phyloP scores from a whole-genome alignment of 116 monocot species.

The Posidonia oceanica region DNA sequence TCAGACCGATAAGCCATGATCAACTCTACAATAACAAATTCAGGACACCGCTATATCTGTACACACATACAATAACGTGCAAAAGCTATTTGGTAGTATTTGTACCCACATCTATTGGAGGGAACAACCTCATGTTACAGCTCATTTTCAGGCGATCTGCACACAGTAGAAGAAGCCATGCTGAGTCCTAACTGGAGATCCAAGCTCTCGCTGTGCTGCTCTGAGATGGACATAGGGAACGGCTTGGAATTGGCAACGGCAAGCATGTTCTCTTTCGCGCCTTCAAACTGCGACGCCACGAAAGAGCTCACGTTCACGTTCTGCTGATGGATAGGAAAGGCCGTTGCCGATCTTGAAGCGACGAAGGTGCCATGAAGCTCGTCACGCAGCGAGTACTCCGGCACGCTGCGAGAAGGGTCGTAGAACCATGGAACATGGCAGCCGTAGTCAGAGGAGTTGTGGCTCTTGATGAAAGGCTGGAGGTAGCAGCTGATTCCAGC shows the following conservation, averaged over 20 bases:
- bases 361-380: not conserved
- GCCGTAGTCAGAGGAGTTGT: constrained; percentile 3
- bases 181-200: not conserved
- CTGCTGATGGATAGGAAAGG: not conserved
- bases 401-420: not conserved
- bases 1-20: no score
- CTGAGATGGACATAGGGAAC: not conserved
- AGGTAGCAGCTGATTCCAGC: constrained; percentile 30
- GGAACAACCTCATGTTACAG: no score
- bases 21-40: no score
- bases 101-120: no score
- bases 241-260: not conserved
- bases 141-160: no score
- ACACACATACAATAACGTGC: no score
- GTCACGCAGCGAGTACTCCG: not conserved
- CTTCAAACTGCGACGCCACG: constrained; percentile 4
- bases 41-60: no score
- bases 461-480: constrained; percentile 44
- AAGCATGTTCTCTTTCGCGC: not conserved
- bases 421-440: not conserved
- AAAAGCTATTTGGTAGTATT: no score
- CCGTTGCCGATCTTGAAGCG: not conserved
- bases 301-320: not conserved
- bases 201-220: not conserved
- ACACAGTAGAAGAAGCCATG: not conserved